A percentile compares a stretch with the other conserved stretches of the same genome.
Conservation (phyloP, 139 green algal species). For the Chlorella vulgaris region DNA sequence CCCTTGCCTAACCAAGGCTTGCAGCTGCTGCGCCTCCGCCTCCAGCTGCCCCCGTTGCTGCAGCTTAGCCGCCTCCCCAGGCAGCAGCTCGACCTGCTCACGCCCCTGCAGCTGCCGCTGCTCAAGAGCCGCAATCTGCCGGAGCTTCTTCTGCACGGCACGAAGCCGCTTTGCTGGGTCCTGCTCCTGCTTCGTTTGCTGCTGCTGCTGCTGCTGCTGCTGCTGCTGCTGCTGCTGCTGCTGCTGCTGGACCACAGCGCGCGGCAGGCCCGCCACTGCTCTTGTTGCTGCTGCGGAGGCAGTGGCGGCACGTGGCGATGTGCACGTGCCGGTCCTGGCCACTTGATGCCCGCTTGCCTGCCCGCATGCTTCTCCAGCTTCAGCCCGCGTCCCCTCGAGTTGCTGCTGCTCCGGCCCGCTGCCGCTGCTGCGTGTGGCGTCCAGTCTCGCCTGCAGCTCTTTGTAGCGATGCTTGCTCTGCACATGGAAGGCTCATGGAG, state of each 20-base stretch:
- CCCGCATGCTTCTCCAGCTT: not conserved
- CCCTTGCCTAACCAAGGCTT: no score
- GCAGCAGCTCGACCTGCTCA: slow-evolving; percentile 2
- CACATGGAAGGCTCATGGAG: no score
- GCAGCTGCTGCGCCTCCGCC: not conserved
- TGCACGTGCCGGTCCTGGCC: not conserved
- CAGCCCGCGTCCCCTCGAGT: not conserved
- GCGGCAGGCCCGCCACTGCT: not conserved
- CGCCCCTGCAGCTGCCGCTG: not conserved
- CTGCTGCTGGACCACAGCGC: slow-evolving; percentile 8
- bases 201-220: slow-evolving; percentile 1
- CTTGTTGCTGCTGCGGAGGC: not conserved
- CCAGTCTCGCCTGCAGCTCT: not conserved
- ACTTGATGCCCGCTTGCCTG: not conserved
- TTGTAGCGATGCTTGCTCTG: not conserved
- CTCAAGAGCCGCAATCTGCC: slow-evolving; percentile 14
- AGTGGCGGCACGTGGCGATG: not conserved
- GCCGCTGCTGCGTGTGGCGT: not conserved
- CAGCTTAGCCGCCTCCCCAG: slow-evolving; percentile 9
- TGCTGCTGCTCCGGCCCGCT: not conserved
- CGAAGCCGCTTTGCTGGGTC: slow-evolving; percentile 16
- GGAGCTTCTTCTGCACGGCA: slow-evolving; percentile 33
- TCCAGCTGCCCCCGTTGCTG: not conserved
- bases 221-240: not conserved
- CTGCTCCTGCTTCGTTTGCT: not conserved